Percentiles rank a stretch among this genome's conserved stretches.
phyloP scores from a whole-genome alignment of 805 yeast species.

The Metschnikowia noctiluminum region DNA sequence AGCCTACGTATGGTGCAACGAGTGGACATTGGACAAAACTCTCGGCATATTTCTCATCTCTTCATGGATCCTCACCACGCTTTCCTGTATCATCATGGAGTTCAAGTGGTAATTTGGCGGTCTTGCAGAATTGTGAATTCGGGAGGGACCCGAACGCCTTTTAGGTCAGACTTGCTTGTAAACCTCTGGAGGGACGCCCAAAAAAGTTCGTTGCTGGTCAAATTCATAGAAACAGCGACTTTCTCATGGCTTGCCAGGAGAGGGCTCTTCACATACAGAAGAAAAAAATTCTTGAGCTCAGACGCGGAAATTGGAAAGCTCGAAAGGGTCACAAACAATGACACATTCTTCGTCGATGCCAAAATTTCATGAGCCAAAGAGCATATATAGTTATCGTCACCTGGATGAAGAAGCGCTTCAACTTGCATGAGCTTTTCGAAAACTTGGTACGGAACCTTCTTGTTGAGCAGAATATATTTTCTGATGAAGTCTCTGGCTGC shows the following conservation, averaged over 20 bases:
- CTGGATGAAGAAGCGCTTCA: constrained; percentile 31
- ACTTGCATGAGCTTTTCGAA: constrained; percentile 42
- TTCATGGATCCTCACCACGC: constrained; percentile 7
- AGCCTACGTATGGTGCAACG: constrained; percentile 28
- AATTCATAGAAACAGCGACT: not conserved
- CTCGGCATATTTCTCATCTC: constrained; percentile 21
- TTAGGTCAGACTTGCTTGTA: not conserved
- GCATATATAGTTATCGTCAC: constrained; percentile 20
- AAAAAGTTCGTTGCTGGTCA: not conserved
- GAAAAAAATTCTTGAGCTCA: not conserved
- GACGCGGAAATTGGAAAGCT: not conserved
- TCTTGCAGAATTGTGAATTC: not conserved
- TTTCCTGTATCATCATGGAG: constrained; percentile 5
- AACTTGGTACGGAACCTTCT: constrained; percentile 30
- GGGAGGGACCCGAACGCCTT: not conserved
- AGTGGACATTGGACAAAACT: constrained; percentile 32
- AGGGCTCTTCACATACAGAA: not conserved
- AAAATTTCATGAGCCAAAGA: constrained; percentile 4
- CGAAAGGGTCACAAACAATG: constrained; percentile 1
- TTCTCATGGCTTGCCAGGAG: not conserved
- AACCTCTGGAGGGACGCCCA: not conserved
- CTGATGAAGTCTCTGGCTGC: constrained; percentile 37
- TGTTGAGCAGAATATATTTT: constrained; percentile 22
- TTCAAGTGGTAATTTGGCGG: not conserved
- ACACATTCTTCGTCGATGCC: constrained; percentile 1